These are phyloP conservation scores for Clonostachys chloroleuca DNA, from an alignment of 2,329 filamentous ascomycete species.

Conservation along the genomic window DNA sequence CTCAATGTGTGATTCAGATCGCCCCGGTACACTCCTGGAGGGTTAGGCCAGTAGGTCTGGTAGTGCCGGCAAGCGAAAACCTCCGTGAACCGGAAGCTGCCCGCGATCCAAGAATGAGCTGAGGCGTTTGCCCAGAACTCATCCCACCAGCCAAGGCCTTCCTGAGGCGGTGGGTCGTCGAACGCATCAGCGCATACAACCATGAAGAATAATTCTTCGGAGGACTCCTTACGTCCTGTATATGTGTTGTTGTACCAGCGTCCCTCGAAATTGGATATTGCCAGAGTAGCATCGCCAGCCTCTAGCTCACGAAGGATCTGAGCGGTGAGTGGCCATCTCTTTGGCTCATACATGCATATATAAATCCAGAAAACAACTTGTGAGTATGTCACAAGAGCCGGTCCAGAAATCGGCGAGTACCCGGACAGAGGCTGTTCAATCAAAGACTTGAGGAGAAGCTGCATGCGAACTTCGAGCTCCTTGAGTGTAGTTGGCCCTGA, in stretches of 20 bases:
- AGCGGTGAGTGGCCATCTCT: constrained; percentile 34
- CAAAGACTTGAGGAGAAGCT: constrained; percentile 27
- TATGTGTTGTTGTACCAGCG: constrained; percentile 31
- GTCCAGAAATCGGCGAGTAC: constrained; percentile 30
- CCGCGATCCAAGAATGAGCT: constrained; percentile 35
- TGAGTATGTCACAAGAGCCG: constrained; percentile 40
- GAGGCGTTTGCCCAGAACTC: constrained; percentile 43
- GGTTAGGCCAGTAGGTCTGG: no score
- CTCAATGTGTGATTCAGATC: no score
- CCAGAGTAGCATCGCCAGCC: constrained; percentile 35
- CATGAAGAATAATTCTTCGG: constrained; percentile 30
- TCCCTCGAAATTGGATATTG: constrained; percentile 32
- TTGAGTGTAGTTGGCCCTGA: constrained; percentile 20
- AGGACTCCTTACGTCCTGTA: constrained; percentile 16
- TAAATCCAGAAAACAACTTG: constrained; percentile 32
- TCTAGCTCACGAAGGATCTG: constrained; percentile 37
- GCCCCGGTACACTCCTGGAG: no score
- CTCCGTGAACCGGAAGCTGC: constrained; percentile 34
- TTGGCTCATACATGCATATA: constrained; percentile 33
- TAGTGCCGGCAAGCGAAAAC: no score
- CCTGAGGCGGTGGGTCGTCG: constrained; percentile 30
- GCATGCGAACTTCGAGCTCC: constrained; percentile 31
- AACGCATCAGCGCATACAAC: constrained; percentile 43
- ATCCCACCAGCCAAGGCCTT: constrained; percentile 37
- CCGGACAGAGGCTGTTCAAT: constrained; percentile 27